Base-by-base conservation (phyloP, 306 rosid species). In the Carpinus fangiana region DNA sequence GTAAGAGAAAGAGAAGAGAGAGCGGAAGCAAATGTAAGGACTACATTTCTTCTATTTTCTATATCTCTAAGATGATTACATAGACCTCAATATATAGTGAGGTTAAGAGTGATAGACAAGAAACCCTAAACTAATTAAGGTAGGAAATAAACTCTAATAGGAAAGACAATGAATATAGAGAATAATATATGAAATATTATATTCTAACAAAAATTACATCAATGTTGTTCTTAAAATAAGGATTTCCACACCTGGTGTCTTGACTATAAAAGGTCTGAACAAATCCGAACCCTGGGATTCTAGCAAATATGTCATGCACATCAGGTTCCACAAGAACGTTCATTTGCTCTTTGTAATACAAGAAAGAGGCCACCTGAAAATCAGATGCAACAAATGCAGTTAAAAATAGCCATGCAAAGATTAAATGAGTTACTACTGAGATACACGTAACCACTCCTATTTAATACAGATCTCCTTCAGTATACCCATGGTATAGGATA, bases 201-300 rank as follows among this genome's bases (percentile, higher is more conserved):
- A n/a, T n/a, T n/a, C n/a, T n/a, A n/a, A n/a, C n/a, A n/a, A n/a
- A n/a, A n/a, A n/a, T 69, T 79, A 62, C 67, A 54, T 62, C 31
- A 18, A 66, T 47, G 73, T 61, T 67, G 41, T 72, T 78, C 64
- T 79, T 79, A 46, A 78, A 80, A 18, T 79, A 83, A 80, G 73
- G 62, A 81, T 72, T 80, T 55, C 56, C 36, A 71, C 85, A 95
- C 99, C 98, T 70, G 73, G 98, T 89, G 87, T 95, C 99, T 81
- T 95, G 98, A 82, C 65, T 88, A 79, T 95, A 93, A 84, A 95
- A 95, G 77, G 99, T 95, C 88, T 95, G 99, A 80, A 95, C 90
- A 87, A 90, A 95, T 86, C 96, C 99, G 76, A 95, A 95, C 70
- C 99, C 99, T 26, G 99, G 92, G 83, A 95, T 90, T 87, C 96